Percentiles rank a stretch among this genome's conserved stretches.
These are phyloP conservation scores for Monosporascus sp. DNA, from an alignment of 2,329 filamentous ascomycete species.

Conservation along the genomic window DNA sequence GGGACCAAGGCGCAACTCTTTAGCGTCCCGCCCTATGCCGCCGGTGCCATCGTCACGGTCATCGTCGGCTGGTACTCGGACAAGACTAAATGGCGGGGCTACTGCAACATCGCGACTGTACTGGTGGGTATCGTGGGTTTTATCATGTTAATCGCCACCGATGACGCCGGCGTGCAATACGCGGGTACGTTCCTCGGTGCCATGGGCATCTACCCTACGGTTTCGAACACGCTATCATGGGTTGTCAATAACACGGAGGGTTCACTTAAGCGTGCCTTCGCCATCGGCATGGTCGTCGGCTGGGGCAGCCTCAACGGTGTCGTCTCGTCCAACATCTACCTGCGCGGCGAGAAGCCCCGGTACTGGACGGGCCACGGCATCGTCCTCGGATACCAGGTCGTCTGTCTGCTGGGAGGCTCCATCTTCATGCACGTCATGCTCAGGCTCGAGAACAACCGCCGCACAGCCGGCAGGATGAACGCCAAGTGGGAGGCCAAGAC, in stretches of 20 bases:
- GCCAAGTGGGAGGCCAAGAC: conserved; percentile 59
- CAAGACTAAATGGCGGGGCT: conserved; percentile 62
- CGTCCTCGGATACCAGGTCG: conserved; percentile 66
- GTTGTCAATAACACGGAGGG: conserved; percentile 83
- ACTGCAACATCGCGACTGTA: conserved; percentile 72
- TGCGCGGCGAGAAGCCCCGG: conserved; percentile 45
- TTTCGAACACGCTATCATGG: conserved; percentile 86
- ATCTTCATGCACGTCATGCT: conserved; percentile 59
- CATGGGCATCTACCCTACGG: conserved; percentile 81
- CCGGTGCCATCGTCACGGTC: conserved; percentile 64
- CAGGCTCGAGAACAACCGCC: conserved; percentile 61
- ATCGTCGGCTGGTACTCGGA: conserved; percentile 71
- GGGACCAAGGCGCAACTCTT: conserved; percentile 57
- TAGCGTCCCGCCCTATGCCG: conserved; percentile 70
- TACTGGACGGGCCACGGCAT: conserved; percentile 70
- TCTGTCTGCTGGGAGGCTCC: conserved; percentile 66
- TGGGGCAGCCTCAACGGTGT: conserved; percentile 93
- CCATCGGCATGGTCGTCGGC: conserved; percentile 81
- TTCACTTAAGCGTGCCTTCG: conserved; percentile 85
- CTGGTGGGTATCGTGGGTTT: conserved; percentile 72
- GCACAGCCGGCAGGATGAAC: conserved; percentile 58
- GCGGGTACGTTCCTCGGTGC: conserved; percentile 80
- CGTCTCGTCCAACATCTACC: conserved; percentile 76
- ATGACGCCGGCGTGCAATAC: conserved; percentile 65
- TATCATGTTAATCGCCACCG: conserved; percentile 66